These are phyloP conservation scores for Hypoxylon sp. DNA, from an alignment of 2,329 filamentous ascomycete genomes.

Conservation along the genomic window DNA sequence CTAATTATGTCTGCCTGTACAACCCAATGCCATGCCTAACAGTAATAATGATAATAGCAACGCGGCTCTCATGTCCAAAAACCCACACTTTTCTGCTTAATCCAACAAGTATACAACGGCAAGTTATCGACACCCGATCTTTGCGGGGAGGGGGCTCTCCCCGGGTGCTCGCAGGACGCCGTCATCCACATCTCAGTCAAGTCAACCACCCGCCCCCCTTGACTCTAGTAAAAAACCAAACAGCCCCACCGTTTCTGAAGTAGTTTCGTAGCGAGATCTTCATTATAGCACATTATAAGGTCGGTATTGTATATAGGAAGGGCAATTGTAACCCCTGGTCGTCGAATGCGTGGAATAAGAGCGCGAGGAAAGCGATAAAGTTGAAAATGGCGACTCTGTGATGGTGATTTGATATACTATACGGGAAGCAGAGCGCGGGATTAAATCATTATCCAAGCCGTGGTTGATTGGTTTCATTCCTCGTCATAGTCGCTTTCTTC, in stretches of 20 bases:
- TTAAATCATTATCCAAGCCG: background rate
- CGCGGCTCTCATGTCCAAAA: constrained; percentile 18
- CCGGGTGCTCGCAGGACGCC: constrained; percentile 26
- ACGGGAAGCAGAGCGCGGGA: constrained; percentile 12
- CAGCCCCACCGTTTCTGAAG: constrained; percentile 32
- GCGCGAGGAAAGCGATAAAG: constrained; percentile 20
- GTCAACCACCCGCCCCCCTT: constrained; percentile 12
- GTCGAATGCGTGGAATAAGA: constrained; percentile 25
- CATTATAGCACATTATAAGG: constrained; percentile 48
- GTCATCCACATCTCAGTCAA: constrained; percentile 21
- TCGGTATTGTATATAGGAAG: constrained; percentile 46
- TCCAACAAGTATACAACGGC: constrained; percentile 14
- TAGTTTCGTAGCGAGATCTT: constrained; percentile 45
- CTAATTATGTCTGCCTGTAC: constrained; percentile 15
- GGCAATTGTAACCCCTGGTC: constrained; percentile 23
- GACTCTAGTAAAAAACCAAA: constrained; percentile 27
- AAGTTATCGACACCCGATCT: background rate
- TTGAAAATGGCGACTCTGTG: constrained; percentile 19
- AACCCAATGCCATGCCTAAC: constrained; percentile 25
- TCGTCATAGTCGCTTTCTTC: constrained; percentile 58
- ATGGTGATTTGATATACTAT: constrained; percentile 35
- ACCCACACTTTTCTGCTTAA: constrained; percentile 20
- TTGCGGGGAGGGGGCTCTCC: constrained; percentile 1
- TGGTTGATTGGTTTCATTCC: constrained; percentile 43
- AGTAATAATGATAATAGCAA: constrained; percentile 13